These are phyloP conservation scores for Globisporangium mamillatum DNA, from an alignment of 352 stramenopile genomes.

Conservation along the genomic window DNA sequence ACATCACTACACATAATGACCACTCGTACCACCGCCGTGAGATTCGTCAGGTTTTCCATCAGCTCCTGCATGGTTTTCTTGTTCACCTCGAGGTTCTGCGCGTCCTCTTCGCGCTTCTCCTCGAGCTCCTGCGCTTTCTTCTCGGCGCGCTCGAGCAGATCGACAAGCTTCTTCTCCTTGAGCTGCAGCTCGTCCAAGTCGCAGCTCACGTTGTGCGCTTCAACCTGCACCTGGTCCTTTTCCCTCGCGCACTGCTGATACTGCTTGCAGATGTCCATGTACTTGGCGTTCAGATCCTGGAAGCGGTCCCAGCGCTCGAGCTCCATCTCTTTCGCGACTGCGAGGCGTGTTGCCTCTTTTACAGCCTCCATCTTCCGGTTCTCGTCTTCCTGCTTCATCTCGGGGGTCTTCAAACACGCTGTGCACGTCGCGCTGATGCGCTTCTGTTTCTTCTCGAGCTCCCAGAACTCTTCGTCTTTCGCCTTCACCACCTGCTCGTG, in stretches of 20 bases:
- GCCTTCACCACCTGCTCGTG: slow-evolving; percentile 44
- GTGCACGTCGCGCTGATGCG: slow-evolving; percentile 40
- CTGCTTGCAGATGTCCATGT: slow-evolving; percentile 48
- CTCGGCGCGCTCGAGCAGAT: slow-evolving; percentile 19
- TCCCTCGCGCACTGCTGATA: slow-evolving; percentile 31
- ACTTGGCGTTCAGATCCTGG: slow-evolving; percentile 68
- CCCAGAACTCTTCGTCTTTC: slow-evolving; percentile 57
- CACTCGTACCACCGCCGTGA: slow-evolving; percentile 45
- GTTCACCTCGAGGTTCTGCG: slow-evolving; percentile 31
- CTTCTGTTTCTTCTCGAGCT: slow-evolving; percentile 64
- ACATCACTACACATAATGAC: neutral
- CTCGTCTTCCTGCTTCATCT: slow-evolving; percentile 44
- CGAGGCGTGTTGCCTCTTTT: slow-evolving; percentile 46
- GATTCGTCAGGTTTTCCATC: slow-evolving; percentile 61
- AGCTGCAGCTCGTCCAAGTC: slow-evolving; percentile 18
- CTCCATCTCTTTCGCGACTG: slow-evolving; percentile 55
- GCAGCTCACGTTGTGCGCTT: slow-evolving; percentile 14
- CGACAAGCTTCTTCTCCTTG: slow-evolving; percentile 34
- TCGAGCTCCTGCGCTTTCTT: slow-evolving; percentile 32
- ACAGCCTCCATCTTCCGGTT: slow-evolving; percentile 35
- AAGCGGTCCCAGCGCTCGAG: slow-evolving; percentile 64
- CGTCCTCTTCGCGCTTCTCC: slow-evolving; percentile 18
- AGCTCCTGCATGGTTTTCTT: slow-evolving; percentile 69
- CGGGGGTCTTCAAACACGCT: slow-evolving; percentile 51
- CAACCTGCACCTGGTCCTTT: slow-evolving; percentile 25